A percentile compares a stretch with the other conserved stretches of the same genome.
Evolutionary conservation across 192 early-diverging fungal species (phyloP).

Genomic region (Mortierella hygrophila): DNA sequence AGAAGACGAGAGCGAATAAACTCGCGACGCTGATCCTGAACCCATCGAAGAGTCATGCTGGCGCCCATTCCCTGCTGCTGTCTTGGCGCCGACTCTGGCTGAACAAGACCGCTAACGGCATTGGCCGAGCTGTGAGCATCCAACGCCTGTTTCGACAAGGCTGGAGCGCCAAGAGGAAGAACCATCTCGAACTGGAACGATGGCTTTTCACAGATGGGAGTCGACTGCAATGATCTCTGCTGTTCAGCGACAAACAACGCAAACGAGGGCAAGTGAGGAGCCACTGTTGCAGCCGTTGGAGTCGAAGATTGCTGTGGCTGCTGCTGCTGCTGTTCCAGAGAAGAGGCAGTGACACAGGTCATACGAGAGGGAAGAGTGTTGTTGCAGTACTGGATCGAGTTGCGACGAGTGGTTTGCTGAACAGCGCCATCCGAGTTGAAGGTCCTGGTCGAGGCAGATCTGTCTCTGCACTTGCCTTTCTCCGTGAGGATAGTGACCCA

Average conservation of each 20-base stretch:
- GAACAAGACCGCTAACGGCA: conserved; percentile 20
- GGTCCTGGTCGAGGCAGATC: conserved; percentile 13
- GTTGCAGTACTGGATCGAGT: conserved; percentile 56
- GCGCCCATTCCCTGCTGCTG: conserved; percentile 55
- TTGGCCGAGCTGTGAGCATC: conserved; percentile 4
- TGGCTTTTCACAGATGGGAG: not conserved
- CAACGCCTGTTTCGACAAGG: conserved; percentile 10
- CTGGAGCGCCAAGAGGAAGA: conserved; percentile 11
- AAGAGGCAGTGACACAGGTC: conserved; percentile 56
- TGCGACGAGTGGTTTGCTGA: conserved; percentile 34
- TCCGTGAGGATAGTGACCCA: conserved; percentile 69
- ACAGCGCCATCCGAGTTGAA: not conserved
- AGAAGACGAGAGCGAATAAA: conserved; percentile 41
- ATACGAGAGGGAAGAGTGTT: conserved; percentile 50
- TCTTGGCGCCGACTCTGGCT: conserved; percentile 31
- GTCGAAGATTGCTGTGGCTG: not conserved
- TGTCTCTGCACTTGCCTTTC: conserved; percentile 36
- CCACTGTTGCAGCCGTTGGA: not conserved
- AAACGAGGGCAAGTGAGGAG: conserved; percentile 42
- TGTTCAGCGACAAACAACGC: conserved; percentile 44
- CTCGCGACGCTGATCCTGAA: conserved; percentile 50
- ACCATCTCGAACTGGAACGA: conserved; percentile 42
- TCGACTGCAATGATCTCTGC: conserved; percentile 15
- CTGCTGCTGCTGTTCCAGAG: conserved; percentile 34
- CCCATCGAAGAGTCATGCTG: conserved; percentile 48